phyloP scores from a whole-genome alignment of 2,329 filamentous ascomycete species.

The Cladobotryum protrusum region DNA sequence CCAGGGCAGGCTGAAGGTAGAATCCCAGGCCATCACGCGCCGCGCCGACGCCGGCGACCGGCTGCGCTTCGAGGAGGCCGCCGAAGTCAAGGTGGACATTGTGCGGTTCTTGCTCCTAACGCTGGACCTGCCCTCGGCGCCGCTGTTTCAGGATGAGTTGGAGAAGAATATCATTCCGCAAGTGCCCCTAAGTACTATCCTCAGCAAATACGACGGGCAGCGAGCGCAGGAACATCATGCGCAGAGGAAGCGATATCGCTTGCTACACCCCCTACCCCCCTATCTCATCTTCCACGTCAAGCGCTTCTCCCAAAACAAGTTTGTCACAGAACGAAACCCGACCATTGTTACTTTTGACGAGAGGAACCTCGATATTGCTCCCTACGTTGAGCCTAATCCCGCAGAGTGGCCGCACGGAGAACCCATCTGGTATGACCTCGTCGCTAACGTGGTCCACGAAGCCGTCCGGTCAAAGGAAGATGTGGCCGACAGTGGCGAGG shows the following conservation, averaged over 20 bases:
- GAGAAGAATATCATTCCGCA: slow-evolving; percentile 96
- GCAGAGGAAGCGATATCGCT: slow-evolving; percentile 79
- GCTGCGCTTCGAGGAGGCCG: slow-evolving; percentile 87
- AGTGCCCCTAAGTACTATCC: slow-evolving; percentile 72
- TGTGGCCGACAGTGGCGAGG: slow-evolving; percentile 84
- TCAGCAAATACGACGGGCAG: slow-evolving; percentile 89
- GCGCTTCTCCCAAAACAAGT: slow-evolving; percentile 94
- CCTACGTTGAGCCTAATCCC: slow-evolving; percentile 86
- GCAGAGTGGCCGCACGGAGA: slow-evolving; percentile 63
- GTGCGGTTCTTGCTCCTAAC: slow-evolving; percentile 87
- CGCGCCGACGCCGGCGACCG: slow-evolving; percentile 83
- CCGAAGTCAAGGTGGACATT: slow-evolving; percentile 67
- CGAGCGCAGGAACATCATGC: slow-evolving; percentile 83
- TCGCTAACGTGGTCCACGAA: slow-evolving; percentile 89
- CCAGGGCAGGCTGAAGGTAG: slow-evolving; percentile 85
- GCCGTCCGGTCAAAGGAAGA: slow-evolving; percentile 72
- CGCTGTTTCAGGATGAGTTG: slow-evolving; percentile 91
- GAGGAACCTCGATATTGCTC: slow-evolving; percentile 73
- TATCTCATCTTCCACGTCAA: slow-evolving; percentile 94
- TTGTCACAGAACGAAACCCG: slow-evolving; percentile 90
- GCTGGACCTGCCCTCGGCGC: slow-evolving; percentile 83
- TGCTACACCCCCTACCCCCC: slow-evolving; percentile 84
- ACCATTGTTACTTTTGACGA: slow-evolving; percentile 97
- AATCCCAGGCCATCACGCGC: slow-evolving; percentile 89
- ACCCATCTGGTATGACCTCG: slow-evolving; percentile 89